These are phyloP conservation scores for Neocucurbitaria cava DNA, from an alignment of 2,329 filamentous ascomycete species.

Conservation along the genomic window DNA sequence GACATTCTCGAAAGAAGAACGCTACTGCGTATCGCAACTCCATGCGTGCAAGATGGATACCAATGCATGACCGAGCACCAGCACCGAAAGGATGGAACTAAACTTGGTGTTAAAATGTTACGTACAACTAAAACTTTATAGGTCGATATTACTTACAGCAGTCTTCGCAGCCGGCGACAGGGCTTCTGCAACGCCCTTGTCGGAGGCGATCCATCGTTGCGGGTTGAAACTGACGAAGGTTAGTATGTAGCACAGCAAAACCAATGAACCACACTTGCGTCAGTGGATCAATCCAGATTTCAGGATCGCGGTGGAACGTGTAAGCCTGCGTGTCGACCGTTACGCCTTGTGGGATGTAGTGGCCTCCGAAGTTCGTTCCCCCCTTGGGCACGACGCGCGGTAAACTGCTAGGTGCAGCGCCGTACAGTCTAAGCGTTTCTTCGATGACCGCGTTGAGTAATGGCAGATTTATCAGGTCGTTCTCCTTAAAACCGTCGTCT, in stretches of 20 bases:
- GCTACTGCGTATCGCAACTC: constrained; percentile 62
- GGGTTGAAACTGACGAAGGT: constrained; percentile 40
- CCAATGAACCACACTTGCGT: constrained; percentile 20
- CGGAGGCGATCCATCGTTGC: constrained; percentile 37
- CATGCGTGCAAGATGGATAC: constrained; percentile 70
- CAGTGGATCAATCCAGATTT: constrained; percentile 34
- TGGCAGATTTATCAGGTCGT: constrained; percentile 43
- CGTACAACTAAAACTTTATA: neutral
- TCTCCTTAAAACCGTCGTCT: constrained; percentile 28
- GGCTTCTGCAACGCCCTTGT: constrained; percentile 33
- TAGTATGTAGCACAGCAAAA: neutral
- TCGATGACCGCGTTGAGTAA: constrained; percentile 48
- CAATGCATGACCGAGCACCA: constrained; percentile 72
- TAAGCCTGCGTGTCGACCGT: constrained; percentile 51
- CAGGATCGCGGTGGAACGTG: constrained; percentile 48
- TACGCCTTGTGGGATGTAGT: constrained; percentile 47
- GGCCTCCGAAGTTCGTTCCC: constrained; percentile 42
- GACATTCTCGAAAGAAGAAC: constrained; percentile 60
- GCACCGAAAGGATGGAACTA: constrained; percentile 72
- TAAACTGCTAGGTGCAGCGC: constrained; percentile 44
- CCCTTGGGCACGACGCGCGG: constrained; percentile 48
- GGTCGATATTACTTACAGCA: constrained; percentile 37
- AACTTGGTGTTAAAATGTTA: neutral
- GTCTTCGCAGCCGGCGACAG: constrained; percentile 50
- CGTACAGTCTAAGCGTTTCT: constrained; percentile 50